Evolutionary conservation across 495 filamentous ascomycete genomes (phyloP).

Genomic region (Amniculicola lignicola): DNA sequence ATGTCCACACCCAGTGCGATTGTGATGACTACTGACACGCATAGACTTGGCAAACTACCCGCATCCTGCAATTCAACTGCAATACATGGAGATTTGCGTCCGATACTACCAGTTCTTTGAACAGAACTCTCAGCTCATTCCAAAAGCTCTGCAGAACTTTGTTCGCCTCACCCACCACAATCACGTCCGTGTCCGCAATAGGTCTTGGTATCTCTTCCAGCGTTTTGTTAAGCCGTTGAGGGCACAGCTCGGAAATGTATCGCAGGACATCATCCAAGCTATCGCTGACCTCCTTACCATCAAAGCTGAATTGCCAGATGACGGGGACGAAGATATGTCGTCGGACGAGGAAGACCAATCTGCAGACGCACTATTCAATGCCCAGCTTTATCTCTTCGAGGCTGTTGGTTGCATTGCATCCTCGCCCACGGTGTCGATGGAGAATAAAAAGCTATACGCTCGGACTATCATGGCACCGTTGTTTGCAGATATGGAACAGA

Average conservation of each 20-base stretch:
- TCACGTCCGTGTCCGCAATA: slow-evolving; percentile 74
- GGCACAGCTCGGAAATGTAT: slow-evolving; percentile 77
- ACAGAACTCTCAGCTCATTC: slow-evolving; percentile 69
- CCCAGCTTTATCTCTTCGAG: slow-evolving; percentile 91
- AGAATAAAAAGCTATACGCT: slow-evolving; percentile 80
- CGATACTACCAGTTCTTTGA: slow-evolving; percentile 94
- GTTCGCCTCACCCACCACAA: slow-evolving; percentile 83
- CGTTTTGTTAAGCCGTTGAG: slow-evolving; percentile 88
- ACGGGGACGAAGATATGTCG: slow-evolving; percentile 85
- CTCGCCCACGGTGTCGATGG: slow-evolving; percentile 64
- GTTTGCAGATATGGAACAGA: slow-evolving; percentile 76
- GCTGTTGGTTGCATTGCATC: slow-evolving; percentile 89
- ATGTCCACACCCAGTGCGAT: slow-evolving; percentile 35
- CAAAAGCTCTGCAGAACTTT: slow-evolving; percentile 86
- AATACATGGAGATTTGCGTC: slow-evolving; percentile 98
- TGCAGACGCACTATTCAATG: slow-evolving; percentile 81
- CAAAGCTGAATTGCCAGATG: slow-evolving; percentile 79
- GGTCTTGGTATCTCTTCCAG: slow-evolving; percentile 96
- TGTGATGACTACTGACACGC: not conserved
- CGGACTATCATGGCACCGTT: slow-evolving; percentile 82
- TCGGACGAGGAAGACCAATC: slow-evolving; percentile 86
- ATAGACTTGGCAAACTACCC: slow-evolving; percentile 76
- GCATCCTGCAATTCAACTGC: slow-evolving; percentile 87
- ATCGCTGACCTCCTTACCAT: slow-evolving; percentile 84
- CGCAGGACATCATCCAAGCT: slow-evolving; percentile 84